A percentile compares a stretch with the other conserved stretches of the same genome.
phyloP scores from a whole-genome alignment of 2,329 filamentous ascomycete genomes.

The Blastomyces emzantsi region DNA sequence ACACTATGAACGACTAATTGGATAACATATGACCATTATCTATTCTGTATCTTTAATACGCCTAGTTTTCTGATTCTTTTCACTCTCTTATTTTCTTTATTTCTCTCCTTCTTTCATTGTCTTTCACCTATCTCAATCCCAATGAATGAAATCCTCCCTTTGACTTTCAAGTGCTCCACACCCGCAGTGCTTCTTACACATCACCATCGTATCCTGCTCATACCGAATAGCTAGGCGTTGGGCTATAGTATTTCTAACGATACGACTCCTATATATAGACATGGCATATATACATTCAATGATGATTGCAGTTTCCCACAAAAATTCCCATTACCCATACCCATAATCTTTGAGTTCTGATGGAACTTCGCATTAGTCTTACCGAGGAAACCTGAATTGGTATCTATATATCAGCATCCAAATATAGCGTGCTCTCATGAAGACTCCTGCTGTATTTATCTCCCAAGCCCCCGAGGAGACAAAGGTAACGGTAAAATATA shows the following conservation, averaged over 20 bases:
- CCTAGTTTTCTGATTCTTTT: neutral
- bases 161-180: neutral
- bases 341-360: neutral
- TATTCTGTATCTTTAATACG: neutral
- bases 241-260: neutral
- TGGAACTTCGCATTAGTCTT: too few relatives aligned
- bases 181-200: neutral
- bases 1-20: neutral
- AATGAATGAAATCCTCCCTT: neutral
- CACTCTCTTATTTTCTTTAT: neutral
- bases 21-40: neutral
- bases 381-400: too few relatives aligned
- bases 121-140: neutral
- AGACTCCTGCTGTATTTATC: neutral
- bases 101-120: neutral
- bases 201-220: neutral
- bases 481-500: neutral
- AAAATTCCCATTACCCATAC: too few relatives aligned
- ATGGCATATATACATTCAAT: too few relatives aligned
- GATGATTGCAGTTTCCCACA: too few relatives aligned
- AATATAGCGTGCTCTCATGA: neutral
- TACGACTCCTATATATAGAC: neutral
- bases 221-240: neutral
- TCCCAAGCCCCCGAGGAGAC: neutral
- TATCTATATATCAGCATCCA: too few relatives aligned